These are phyloP conservation scores for Eruca vesicaria DNA, from an alignment of 441 rosid genomes.

Conservation along the genomic window DNA sequence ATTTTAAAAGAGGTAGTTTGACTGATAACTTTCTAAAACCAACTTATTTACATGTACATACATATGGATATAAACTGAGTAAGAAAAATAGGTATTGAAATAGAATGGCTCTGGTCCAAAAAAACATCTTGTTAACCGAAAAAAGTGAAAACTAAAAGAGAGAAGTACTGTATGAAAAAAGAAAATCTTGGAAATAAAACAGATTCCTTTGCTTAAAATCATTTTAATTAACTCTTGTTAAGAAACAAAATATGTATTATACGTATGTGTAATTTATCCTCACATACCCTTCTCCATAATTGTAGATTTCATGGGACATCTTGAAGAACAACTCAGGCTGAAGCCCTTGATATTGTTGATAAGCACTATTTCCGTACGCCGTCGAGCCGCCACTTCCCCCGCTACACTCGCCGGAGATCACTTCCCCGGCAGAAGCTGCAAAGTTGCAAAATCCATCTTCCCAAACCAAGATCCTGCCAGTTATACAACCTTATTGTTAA, in stretches of 20 bases:
- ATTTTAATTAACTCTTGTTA: neutral
- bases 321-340: constrained; percentile 98
- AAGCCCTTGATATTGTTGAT: constrained; percentile 81
- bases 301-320: constrained; percentile 99
- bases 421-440: constrained; percentile 65
- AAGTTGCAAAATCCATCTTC: constrained; percentile 99
- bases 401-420: constrained; percentile 53
- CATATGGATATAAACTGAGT: constrained; percentile 16
- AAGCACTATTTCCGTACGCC: constrained; percentile 53
- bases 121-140: neutral
- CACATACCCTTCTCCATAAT: constrained; percentile 96
- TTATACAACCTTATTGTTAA: neutral
- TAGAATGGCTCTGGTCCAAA: constrained; percentile 14
- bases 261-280: neutral
- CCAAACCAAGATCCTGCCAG: constrained; percentile 91
- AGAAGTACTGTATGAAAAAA: constrained; percentile 8
- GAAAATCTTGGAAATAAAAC: neutral
- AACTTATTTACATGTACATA: constrained; percentile 16
- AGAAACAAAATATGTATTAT: neutral
- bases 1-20: constrained; percentile 22
- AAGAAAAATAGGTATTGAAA: neutral
- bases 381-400: constrained; percentile 41
- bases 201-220: neutral
- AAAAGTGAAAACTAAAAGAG: constrained; percentile 20
- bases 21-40: constrained; percentile 24